Evolutionary conservation across 495 filamentous ascomycete species (phyloP).

Genomic region (Trichoderma reesei): DNA sequence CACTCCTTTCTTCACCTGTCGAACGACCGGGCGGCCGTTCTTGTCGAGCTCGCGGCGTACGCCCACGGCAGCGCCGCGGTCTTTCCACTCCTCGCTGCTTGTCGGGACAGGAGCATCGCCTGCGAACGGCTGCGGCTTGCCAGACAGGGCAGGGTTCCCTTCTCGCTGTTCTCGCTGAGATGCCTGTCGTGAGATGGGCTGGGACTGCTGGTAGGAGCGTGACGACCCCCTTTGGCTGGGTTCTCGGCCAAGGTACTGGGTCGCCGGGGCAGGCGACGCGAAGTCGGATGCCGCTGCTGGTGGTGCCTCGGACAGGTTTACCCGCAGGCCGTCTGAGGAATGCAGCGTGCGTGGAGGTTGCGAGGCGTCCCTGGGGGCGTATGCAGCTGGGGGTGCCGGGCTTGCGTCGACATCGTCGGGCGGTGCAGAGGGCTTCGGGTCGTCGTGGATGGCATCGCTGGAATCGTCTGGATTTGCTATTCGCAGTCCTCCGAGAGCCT

Average conservation of each 20-base stretch:
- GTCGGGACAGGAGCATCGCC: slow-evolving; percentile 54
- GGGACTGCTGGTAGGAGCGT: slow-evolving; percentile 47
- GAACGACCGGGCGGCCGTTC: slow-evolving; percentile 70
- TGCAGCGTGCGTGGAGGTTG: not conserved
- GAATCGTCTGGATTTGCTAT: slow-evolving; percentile 86
- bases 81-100: slow-evolving; percentile 91
- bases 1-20: slow-evolving; percentile 90
- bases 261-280: slow-evolving; percentile 49
- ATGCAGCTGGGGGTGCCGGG: no score
- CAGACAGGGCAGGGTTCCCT: slow-evolving; percentile 6
- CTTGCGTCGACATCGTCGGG: not conserved
- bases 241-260: slow-evolving; percentile 58
- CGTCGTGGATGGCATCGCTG: not conserved
- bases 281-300: slow-evolving; percentile 47
- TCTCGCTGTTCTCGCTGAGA: slow-evolving; percentile 16
- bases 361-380: not conserved
- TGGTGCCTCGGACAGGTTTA: not conserved
- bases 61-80: slow-evolving; percentile 75
- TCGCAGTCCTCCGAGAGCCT: slow-evolving; percentile 85
- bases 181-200: slow-evolving; percentile 21
- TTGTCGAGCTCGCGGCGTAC: slow-evolving; percentile 71
- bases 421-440: not conserved
- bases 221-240: slow-evolving; percentile 55
- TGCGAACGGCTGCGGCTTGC: slow-evolving; percentile 36
- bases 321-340: not conserved